phyloP scores from a whole-genome alignment of 495 filamentous ascomycete genomes.

The Penicillium paxilli region DNA sequence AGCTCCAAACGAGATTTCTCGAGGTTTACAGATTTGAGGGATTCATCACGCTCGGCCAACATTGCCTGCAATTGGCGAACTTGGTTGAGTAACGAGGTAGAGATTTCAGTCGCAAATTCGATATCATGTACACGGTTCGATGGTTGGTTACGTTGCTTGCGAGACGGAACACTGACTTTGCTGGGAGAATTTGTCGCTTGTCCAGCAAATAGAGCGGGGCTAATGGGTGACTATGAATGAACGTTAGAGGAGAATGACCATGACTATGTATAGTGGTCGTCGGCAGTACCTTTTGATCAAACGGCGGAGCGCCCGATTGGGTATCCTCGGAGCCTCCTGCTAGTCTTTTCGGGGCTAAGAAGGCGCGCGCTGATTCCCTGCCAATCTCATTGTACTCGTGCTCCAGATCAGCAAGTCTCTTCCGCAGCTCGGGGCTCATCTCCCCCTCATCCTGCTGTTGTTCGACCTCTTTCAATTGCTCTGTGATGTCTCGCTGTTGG shows the following conservation, averaged over 20 bases:
- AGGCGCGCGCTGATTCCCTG: conserved; percentile 82
- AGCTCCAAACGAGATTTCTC: conserved; percentile 78
- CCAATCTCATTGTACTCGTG: conserved; percentile 95
- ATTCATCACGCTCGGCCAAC: conserved; percentile 82
- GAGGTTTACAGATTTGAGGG: conserved; percentile 68
- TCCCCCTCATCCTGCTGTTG: conserved; percentile 76
- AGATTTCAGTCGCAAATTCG: conserved; percentile 94
- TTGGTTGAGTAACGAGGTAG: conserved; percentile 83
- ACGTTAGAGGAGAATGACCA: conserved; percentile 12
- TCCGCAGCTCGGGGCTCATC: conserved; percentile 78
- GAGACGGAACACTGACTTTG: conserved; percentile 79
- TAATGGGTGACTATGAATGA: conserved; percentile 59
- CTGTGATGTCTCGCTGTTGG: conserved; percentile 77
- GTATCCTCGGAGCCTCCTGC: conserved; percentile 64
- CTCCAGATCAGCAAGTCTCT: conserved; percentile 83
- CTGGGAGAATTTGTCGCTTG: conserved; percentile 86
- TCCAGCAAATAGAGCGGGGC: conserved; percentile 77
- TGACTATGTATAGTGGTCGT: neutral
- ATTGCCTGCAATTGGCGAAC: conserved; percentile 83
- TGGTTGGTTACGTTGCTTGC: conserved; percentile 89
- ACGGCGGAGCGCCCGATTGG: conserved; percentile 57
- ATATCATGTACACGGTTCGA: conserved; percentile 86
- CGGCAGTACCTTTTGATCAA: conserved; percentile 56
- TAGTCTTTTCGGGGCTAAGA: conserved; percentile 77
- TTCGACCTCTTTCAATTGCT: conserved; percentile 81